Evolutionary conservation across 208 protist species (phyloP).

Genomic region (Kentomonas sorsogonicus): DNA sequence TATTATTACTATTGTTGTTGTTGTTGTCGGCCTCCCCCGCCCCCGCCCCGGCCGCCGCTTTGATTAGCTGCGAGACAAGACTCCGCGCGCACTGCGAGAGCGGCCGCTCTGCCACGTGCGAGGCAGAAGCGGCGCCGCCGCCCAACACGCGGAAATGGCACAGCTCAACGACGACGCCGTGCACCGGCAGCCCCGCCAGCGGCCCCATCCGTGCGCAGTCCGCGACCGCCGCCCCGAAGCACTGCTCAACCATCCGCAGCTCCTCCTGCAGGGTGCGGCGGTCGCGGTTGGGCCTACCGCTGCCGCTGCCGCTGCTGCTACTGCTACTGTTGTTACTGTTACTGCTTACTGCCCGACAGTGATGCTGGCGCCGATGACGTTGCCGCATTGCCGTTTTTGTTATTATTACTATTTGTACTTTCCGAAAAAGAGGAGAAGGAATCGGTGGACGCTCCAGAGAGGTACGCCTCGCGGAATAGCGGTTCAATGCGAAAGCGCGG

Average conservation of each 20-base stretch:
- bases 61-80: slow-evolving; percentile 40
- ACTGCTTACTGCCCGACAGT: background rate
- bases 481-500: slow-evolving; percentile 50
- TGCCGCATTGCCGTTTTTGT: background rate
- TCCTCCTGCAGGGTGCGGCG: slow-evolving; percentile 20
- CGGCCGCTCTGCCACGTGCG: slow-evolving; percentile 34
- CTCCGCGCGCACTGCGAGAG: slow-evolving; percentile 44
- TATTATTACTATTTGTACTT: no score
- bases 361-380: background rate
- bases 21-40: no score
- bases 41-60: no score
- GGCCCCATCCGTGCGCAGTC: slow-evolving; percentile 64
- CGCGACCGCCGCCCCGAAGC: slow-evolving; percentile 42
- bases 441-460: slow-evolving; percentile 6
- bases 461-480: slow-evolving; percentile 30
- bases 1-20: no score
- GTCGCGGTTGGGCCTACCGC: slow-evolving; percentile 48
- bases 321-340: background rate
- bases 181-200: slow-evolving; percentile 62
- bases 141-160: slow-evolving; percentile 46
- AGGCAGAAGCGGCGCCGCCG: slow-evolving; percentile 15
- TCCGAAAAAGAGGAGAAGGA: no score
- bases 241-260: slow-evolving; percentile 24
- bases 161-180: slow-evolving; percentile 64
- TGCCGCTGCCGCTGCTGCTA: slow-evolving; percentile 21